A percentile compares a stretch with the other conserved stretches of the same genome.
Conservation (phyloP, 306 rosid species). For the Elaeagnus macrophylla region DNA sequence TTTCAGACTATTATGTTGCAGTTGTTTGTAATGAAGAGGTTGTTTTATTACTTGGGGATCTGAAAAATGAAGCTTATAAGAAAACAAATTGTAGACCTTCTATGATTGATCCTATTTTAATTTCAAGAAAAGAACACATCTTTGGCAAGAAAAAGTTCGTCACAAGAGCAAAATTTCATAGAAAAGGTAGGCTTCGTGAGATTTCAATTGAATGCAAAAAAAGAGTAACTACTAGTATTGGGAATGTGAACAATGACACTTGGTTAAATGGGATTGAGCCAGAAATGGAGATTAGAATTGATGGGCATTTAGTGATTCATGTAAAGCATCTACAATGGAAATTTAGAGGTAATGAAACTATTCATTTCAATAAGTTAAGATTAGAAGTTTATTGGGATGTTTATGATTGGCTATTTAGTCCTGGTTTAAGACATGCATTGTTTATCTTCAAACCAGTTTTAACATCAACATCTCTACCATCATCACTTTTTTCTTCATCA, state of each 20-base stretch:
- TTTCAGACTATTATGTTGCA: slow-evolving; percentile 68
- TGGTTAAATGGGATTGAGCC: slow-evolving; percentile 46
- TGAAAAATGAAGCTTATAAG: slow-evolving; percentile 64
- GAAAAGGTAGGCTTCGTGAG: slow-evolving; percentile 62
- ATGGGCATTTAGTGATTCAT: slow-evolving; percentile 63
- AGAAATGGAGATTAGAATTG: slow-evolving; percentile 84
- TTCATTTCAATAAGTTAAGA: slow-evolving; percentile 61
- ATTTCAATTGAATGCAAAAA: slow-evolving; percentile 69
- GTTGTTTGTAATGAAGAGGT: slow-evolving; percentile 75
- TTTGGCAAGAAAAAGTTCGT: slow-evolving; percentile 68
- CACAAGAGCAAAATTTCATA: slow-evolving; percentile 66
- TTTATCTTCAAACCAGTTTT: slow-evolving; percentile 73
- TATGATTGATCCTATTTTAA: slow-evolving; percentile 60
- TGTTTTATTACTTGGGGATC: slow-evolving; percentile 69
- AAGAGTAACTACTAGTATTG: slow-evolving; percentile 11
- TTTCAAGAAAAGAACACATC: slow-evolving; percentile 67
- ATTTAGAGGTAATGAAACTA: slow-evolving; percentile 76
- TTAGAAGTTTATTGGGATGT: slow-evolving; percentile 88
- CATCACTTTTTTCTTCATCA: slow-evolving; percentile 22
- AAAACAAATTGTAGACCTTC: slow-evolving; percentile 73
- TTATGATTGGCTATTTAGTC: slow-evolving; percentile 82
- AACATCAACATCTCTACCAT: slow-evolving; percentile 34
- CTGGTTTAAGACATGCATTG: slow-evolving; percentile 78
- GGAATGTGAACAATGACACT: slow-evolving; percentile 20
- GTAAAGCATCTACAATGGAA: slow-evolving; percentile 89